Conservation (phyloP, 2,329 filamentous ascomycete genomes). For the Didymella pinodella region DNA sequence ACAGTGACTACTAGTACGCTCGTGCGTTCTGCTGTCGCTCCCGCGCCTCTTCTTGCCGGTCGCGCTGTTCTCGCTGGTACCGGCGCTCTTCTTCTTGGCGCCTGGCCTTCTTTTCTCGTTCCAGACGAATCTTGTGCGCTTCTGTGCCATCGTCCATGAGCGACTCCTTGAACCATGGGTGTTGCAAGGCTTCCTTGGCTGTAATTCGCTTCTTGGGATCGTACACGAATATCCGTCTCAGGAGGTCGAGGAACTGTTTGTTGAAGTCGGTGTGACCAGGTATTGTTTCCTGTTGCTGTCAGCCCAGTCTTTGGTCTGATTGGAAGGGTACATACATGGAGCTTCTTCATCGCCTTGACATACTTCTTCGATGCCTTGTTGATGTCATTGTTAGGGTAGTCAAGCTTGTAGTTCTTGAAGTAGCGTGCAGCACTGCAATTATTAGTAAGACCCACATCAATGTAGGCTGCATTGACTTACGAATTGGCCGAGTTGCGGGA, state of each 20-base stretch:
- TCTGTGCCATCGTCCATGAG: constrained; percentile 72
- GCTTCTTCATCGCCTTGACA: constrained; percentile 72
- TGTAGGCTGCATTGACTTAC: constrained; percentile 51
- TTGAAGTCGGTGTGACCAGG: constrained; percentile 67
- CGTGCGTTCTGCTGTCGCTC: constrained; percentile 17
- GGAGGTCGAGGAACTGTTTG: constrained; percentile 67
- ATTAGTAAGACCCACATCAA: constrained; percentile 41
- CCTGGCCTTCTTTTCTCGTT: constrained; percentile 50
- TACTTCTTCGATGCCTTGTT: constrained; percentile 71
- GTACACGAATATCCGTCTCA: constrained; percentile 71
- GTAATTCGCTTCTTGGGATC: constrained; percentile 71
- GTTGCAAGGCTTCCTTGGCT: constrained; percentile 70
- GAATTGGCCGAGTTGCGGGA: constrained; percentile 63
- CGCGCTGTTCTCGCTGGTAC: constrained; percentile 34
- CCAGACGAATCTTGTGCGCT: constrained; percentile 64
- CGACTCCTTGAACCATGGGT: constrained; percentile 71
- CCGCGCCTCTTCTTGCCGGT: constrained; percentile 24
- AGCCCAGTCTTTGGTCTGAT: constrained; percentile 11
- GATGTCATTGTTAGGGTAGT: constrained; percentile 70
- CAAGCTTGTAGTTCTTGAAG: constrained; percentile 64
- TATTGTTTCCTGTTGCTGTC: constrained; percentile 64
- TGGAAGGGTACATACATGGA: constrained; percentile 57
- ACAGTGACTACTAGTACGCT: constrained; percentile 25
- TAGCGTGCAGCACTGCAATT: constrained; percentile 53
- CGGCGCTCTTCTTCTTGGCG: constrained; percentile 45